Evolutionary conservation across 1,284 basidiomycete species (phyloP).

Genomic region (Cryptococcus sp.): DNA sequence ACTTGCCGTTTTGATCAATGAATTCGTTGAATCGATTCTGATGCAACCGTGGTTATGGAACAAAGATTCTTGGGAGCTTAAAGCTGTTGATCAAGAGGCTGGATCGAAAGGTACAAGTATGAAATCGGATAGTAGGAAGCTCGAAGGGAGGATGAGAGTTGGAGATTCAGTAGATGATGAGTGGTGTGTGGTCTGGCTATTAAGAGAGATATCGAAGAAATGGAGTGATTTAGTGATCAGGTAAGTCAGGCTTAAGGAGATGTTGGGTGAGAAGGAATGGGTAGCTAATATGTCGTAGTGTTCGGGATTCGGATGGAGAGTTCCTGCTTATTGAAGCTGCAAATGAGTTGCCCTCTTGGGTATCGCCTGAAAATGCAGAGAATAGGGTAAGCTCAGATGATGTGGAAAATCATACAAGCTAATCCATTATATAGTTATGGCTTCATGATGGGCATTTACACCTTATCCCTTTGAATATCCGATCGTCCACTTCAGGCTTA

Average conservation of each 20-base stretch:
- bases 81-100: constrained; percentile 51
- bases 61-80: constrained; percentile 78
- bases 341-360: constrained; percentile 81
- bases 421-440: constrained; percentile 66
- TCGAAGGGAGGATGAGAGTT: constrained; percentile 76
- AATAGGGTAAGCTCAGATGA: constrained; percentile 68
- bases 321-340: constrained; percentile 96
- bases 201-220: constrained; percentile 65
- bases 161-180: constrained; percentile 94
- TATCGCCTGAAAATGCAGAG: constrained; percentile 80
- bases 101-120: background rate
- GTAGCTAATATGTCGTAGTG: constrained; percentile 44
- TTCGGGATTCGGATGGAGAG: constrained; percentile 88
- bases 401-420: background rate
- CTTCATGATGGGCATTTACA: constrained; percentile 76
- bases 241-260: constrained; percentile 16
- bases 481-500: constrained; percentile 59
- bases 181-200: constrained; percentile 86
- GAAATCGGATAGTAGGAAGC: constrained; percentile 11
- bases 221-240: constrained; percentile 70
- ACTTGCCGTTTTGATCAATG: constrained; percentile 64
- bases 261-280: background rate
- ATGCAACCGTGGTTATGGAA: constrained; percentile 73
- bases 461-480: constrained; percentile 71
- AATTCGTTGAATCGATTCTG: constrained; percentile 58